Evolutionary conservation across 2,329 filamentous ascomycete genomes (phyloP), one percentile per base, ranked within the genome.

Genomic region (Rugonectria rugulosa): DNA sequence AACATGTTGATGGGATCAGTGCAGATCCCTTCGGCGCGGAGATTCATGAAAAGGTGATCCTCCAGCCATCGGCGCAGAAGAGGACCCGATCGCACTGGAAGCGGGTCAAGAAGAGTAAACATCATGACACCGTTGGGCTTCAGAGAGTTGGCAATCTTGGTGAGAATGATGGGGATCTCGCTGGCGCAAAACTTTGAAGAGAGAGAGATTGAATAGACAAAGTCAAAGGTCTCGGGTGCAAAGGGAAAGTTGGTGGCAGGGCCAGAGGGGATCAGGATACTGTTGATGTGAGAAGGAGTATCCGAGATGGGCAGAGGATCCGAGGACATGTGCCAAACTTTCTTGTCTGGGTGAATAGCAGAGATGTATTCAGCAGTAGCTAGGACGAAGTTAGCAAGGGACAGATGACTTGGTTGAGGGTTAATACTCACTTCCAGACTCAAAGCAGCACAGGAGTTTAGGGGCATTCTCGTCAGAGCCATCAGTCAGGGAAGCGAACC

Each of bases 101-200:
- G 73, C 0, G 88, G 85, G 53, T 90, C 85, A 59, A 90, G 82
- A 15, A 90, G 72, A 0, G 81, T 81, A 14, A 90, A 71, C 55
- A 87, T 80, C 11, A 90, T 69, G 17, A 77, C 74, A 1, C 87
- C 86, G 1, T 80, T 79, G 0, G 79, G 77, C 4, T 77, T 74
- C 3, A 90, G 77, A 26, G 81, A 79, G 20, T 80, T 80, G 65
- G 83, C 76, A 60, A 88, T 81, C 57, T 82, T 82, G 48, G 76
- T 76, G 14, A 90, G 77, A 1, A 88, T 71, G 2, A 72, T 69
- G 0, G 83, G 82, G 1, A 90, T 79, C 11, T 86, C 82, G 0
- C 80, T 73, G 0, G 82, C 82, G 1, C 84, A 75, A 26, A 88
- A 79, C 2, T 85, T 65, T 0, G 83, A 80, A 2, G 86, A 82